Percentiles rank a stretch among this genome's conserved stretches.
Evolutionary conservation across 805 yeast genomes (phyloP).

Genomic region (Lachancea waltii): DNA sequence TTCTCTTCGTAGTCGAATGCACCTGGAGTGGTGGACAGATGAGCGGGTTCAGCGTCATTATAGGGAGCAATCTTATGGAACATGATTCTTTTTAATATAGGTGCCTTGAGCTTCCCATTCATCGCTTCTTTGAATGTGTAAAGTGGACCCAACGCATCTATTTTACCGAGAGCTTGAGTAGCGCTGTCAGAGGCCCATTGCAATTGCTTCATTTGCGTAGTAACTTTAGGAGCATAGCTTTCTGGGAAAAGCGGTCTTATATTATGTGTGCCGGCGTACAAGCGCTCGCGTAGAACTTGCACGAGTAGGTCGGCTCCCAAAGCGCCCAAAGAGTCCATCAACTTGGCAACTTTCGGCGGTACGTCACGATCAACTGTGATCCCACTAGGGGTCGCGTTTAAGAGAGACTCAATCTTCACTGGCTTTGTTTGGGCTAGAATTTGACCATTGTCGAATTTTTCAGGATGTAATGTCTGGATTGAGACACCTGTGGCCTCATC

Average conservation of each 20-base stretch:
- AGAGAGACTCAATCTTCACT: slow-evolving; percentile 12
- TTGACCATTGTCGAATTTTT: slow-evolving; percentile 74
- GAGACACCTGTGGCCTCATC: slow-evolving; percentile 73
- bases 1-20: slow-evolving; percentile 24
- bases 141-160: slow-evolving; percentile 52
- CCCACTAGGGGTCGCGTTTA: slow-evolving; percentile 1
- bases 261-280: slow-evolving; percentile 16
- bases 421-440: slow-evolving; percentile 52
- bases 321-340: slow-evolving; percentile 48
- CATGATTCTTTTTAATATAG: slow-evolving; percentile 41
- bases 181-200: slow-evolving; percentile 41
- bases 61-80: slow-evolving; percentile 35
- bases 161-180: slow-evolving; percentile 35
- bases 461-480: slow-evolving; percentile 84
- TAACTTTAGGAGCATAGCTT: slow-evolving; percentile 52
- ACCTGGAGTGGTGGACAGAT: slow-evolving; percentile 20
- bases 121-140: slow-evolving; percentile 38
- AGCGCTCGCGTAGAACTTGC: slow-evolving; percentile 34
- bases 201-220: slow-evolving; percentile 37
- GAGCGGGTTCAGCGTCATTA: background rate
- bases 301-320: slow-evolving; percentile 56
- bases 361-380: slow-evolving; percentile 39
- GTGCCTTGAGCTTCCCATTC: slow-evolving; percentile 32
- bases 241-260: slow-evolving; percentile 3
- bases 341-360: slow-evolving; percentile 16